Percentiles rank a stretch among this genome's conserved stretches.
phyloP scores from a whole-genome alignment of 148 eudicot genomes.

The Camellia japonica region DNA sequence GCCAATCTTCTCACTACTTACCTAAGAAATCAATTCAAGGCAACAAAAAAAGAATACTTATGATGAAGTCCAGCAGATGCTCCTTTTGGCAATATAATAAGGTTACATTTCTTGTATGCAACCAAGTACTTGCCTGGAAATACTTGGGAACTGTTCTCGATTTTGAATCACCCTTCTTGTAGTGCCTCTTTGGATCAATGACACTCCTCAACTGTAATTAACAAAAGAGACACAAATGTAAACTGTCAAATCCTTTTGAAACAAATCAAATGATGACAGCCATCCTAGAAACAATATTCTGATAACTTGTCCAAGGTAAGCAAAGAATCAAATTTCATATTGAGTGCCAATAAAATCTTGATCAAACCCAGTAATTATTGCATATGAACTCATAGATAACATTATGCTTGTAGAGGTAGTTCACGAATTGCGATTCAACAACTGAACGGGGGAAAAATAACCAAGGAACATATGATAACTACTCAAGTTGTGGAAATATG shows the following conservation, averaged over 20 bases:
- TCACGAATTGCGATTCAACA: neutral
- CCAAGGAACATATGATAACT: neutral
- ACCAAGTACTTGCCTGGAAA: slow-evolving; percentile 57
- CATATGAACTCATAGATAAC: neutral
- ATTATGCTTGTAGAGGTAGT: neutral
- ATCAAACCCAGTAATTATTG: neutral
- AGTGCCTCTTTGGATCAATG: slow-evolving; percentile 96
- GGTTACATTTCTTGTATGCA: neutral
- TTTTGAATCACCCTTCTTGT: slow-evolving; percentile 79
- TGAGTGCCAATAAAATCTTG: neutral
- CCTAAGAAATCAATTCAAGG: neutral
- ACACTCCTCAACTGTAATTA: slow-evolving; percentile 68
- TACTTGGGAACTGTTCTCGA: slow-evolving; percentile 76
- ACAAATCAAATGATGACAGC: neutral
- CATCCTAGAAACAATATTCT: neutral
- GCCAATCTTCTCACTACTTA: neutral
- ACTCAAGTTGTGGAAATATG: neutral
- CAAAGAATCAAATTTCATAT: neutral
- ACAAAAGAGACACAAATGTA: slow-evolving; percentile 9
- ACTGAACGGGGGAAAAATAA: neutral
- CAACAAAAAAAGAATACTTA: neutral
- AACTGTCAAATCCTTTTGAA: neutral
- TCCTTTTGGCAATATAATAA: neutral
- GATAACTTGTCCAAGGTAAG: neutral
- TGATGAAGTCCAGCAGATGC: neutral